These are phyloP conservation scores for Solanum rostratum DNA, from an alignment of 257 asterid genomes.

Conservation along the genomic window DNA sequence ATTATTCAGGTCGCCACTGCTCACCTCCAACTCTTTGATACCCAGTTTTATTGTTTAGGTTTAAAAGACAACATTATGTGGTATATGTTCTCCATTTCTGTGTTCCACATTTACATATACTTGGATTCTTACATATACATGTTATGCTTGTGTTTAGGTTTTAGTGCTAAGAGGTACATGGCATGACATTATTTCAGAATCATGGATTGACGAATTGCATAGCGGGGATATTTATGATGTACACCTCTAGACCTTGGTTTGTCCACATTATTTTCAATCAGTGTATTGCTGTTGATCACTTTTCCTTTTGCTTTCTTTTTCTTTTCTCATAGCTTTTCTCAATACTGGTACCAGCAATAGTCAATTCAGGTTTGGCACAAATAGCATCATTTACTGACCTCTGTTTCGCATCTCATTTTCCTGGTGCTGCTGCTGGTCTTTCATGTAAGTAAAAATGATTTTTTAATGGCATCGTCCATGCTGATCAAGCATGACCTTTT, in stretches of 20 bases:
- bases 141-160: constrained; percentile 9
- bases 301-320: background rate
- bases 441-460: constrained; percentile 23
- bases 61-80: background rate
- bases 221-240: constrained; percentile 26
- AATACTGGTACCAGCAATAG: constrained; percentile 32
- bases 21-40: background rate
- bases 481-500: background rate
- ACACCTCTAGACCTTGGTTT: background rate
- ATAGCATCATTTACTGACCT: constrained; percentile 41
- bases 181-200: constrained; percentile 14
- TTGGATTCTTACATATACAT: background rate
- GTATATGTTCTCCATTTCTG: background rate
- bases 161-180: constrained; percentile 13
- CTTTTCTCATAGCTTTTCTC: constrained; percentile 23
- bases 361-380: constrained; percentile 33
- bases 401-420: constrained; percentile 29
- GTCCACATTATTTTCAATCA: background rate
- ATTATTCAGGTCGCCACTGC: constrained; percentile 19
- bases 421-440: constrained; percentile 39
- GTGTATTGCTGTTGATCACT: constrained; percentile 2
- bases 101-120: background rate
- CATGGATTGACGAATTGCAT: constrained; percentile 10
- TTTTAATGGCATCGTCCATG: background rate
- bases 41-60: background rate